Evolutionary conservation across 352 stramenopile species (phyloP), one percentile per base, ranked within the genome.

Genomic region (Pythium coloratum): DNA sequence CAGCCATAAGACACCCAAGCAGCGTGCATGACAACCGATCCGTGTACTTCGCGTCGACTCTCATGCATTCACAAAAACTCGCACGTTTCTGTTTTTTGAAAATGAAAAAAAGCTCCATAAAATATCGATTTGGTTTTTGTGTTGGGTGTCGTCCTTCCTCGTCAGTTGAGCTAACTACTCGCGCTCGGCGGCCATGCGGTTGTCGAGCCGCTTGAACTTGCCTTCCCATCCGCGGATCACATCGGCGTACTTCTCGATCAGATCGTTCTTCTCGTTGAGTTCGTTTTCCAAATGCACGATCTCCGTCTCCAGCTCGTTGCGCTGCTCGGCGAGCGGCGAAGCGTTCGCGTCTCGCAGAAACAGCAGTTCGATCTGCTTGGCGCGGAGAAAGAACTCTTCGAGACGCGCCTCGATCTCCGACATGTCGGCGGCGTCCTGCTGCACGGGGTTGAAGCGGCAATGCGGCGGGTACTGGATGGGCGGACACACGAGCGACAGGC

Each of bases 221-320:
- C 86, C 77, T 66, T 94, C 86, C 86, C 86, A 94, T 20, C 86
- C 86, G 51, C 82, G 81, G 57, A 91, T 78, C n/a, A 94, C 84
- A 38, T 94, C 86, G 59, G 72, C 75, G 71, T 94, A 94, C 64
- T 94, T 94, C 18, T 94, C 86, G 46, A 94, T 87, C 54, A 94
- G 63, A 44, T 94, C 86, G 74, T 90, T 91, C 71, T 94, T 94
- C 75, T 94, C 86, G 9, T 67, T 78, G 57, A 94, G 68, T 59
- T 94, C 86, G 55, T 76, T 76, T 64, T 94, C 86, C 7, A 94
- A 68, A 57, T 89, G 78, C 46, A 87, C 65, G 49, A 94, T 88
- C 76, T 94, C 86, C 36, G 81, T 69, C 72, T 92, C 86, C 44
- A 94, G 69, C 26, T 92, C 84, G 68, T 75, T 76, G 53, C 73